Conservation (phyloP, 2,329 filamentous ascomycete species). For the Salinomyces thailandicus region DNA sequence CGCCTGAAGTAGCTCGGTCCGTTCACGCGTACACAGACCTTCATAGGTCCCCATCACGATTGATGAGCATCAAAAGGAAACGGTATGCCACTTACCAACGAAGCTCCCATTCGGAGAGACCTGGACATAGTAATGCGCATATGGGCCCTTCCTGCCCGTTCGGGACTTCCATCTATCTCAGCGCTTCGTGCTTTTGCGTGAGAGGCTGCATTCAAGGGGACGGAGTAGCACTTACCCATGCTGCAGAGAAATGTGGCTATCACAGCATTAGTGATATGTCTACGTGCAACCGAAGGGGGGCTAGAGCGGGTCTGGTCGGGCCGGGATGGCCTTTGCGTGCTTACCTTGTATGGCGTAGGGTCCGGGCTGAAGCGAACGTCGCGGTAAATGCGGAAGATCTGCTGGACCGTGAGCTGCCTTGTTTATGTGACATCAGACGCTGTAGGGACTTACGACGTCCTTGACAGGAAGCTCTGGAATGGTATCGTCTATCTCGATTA, state of each 20-base stretch:
- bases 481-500: conserved; percentile 65
- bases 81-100: conserved; percentile 48
- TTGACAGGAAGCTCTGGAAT: conserved; percentile 79
- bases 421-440: background rate
- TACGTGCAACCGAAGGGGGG: conserved; percentile 2
- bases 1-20: too few species aligned
- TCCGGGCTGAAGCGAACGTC: conserved; percentile 49
- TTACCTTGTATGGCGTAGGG: conserved; percentile 71
- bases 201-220: background rate
- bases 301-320: conserved; percentile 1
- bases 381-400: conserved; percentile 76
- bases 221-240: conserved; percentile 5
- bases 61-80: too few species aligned
- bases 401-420: background rate
- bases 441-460: conserved; percentile 51
- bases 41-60: too few species aligned
- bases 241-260: conserved; percentile 5
- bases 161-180: conserved; percentile 44
- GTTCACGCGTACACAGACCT: too few species aligned
- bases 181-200: background rate
- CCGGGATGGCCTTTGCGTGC: conserved; percentile 12
- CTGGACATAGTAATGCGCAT: conserved; percentile 82
- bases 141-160: conserved; percentile 76
- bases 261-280: conserved; percentile 3
- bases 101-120: conserved; percentile 60